Conservation (phyloP, 345 rosid species). For the Camelina laxa region DNA sequence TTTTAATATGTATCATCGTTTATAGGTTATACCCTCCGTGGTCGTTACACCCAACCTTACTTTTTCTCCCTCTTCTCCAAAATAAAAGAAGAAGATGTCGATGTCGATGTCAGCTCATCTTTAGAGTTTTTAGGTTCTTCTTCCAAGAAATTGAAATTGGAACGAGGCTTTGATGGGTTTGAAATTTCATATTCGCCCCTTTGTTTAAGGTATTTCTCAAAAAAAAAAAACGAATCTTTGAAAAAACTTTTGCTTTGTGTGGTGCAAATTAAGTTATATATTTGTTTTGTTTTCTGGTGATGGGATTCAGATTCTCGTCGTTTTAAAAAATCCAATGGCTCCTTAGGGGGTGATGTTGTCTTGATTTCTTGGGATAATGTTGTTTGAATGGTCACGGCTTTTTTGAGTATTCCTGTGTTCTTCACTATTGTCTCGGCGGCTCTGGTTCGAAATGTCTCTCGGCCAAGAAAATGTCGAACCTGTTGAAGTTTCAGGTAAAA, state of each 20-base stretch:
- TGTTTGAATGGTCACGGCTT: constrained; percentile 34
- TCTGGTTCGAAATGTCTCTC: constrained; percentile 58
- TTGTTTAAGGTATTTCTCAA: constrained; percentile 25
- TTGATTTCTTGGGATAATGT: constrained; percentile 6
- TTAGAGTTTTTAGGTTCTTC: constrained; percentile 25
- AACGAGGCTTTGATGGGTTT: constrained; percentile 31
- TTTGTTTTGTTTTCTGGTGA: background rate
- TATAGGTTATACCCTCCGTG: background rate
- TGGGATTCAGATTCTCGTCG: constrained; percentile 28
- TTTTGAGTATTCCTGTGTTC: constrained; percentile 31
- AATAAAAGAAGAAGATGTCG: too few relatives aligned
- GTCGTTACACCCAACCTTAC: constrained; percentile 12
- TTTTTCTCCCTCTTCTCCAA: background rate
- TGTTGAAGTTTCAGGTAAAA: constrained; percentile 54
- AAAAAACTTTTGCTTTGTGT: background rate
- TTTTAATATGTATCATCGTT: too few relatives aligned
- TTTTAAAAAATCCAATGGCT: constrained; percentile 22
- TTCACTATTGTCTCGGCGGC: constrained; percentile 18
- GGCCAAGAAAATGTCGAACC: constrained; percentile 53
- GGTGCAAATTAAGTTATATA: constrained; percentile 14
- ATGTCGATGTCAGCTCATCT: too few relatives aligned
- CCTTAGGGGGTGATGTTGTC: constrained; percentile 29
- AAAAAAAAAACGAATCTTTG: background rate
- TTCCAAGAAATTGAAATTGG: constrained; percentile 21
- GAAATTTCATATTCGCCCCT: constrained; percentile 3